These are phyloP conservation scores for Acaromyces ingoldii DNA, from an alignment of 1,284 basidiomycete genomes.

Conservation along the genomic window DNA sequence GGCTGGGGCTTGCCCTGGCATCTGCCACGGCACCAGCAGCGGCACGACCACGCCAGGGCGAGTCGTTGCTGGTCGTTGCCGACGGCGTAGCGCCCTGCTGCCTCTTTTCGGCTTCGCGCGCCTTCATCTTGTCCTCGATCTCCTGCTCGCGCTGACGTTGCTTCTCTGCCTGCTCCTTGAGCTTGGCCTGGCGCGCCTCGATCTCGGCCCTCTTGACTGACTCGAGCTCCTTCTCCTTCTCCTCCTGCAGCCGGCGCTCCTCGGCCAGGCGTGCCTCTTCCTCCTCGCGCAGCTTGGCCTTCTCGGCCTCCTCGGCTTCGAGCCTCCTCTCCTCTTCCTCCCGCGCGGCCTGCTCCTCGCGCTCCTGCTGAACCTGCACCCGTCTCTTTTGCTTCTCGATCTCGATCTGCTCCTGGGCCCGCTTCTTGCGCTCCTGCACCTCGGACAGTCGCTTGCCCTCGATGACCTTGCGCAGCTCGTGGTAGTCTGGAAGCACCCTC, in stretches of 20 bases:
- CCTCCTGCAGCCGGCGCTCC: conserved; percentile 37
- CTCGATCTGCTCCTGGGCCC: conserved; percentile 68
- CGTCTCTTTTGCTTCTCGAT: conserved; percentile 75
- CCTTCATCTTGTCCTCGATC: conserved; percentile 16
- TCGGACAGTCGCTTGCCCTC: conserved; percentile 67
- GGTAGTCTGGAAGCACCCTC: conserved; percentile 73
- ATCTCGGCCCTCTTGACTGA: conserved; percentile 47
- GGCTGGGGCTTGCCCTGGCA: conserved; percentile 2
- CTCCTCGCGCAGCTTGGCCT: conserved; percentile 17
- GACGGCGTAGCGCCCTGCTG: conserved; percentile 12
- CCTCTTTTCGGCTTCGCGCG: background rate
- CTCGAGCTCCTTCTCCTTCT: conserved; percentile 43
- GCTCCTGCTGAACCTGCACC: conserved; percentile 26
- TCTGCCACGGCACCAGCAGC: conserved; percentile 11
- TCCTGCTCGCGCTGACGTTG: conserved; percentile 42
- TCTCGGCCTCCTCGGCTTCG: conserved; percentile 31
- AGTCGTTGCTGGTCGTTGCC: background rate
- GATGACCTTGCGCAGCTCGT: conserved; percentile 61
- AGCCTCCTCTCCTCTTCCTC: conserved; percentile 40
- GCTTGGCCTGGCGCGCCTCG: conserved; percentile 43
- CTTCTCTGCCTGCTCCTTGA: conserved; percentile 35
- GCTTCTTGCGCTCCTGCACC: conserved; percentile 62
- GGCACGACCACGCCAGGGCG: conserved; percentile 5
- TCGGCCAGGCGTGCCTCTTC: conserved; percentile 32
- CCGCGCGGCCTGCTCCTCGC: conserved; percentile 21